Evolutionary conservation across 2,329 filamentous ascomycete species (phyloP).

Genomic region (Xylariaceae sp.): DNA sequence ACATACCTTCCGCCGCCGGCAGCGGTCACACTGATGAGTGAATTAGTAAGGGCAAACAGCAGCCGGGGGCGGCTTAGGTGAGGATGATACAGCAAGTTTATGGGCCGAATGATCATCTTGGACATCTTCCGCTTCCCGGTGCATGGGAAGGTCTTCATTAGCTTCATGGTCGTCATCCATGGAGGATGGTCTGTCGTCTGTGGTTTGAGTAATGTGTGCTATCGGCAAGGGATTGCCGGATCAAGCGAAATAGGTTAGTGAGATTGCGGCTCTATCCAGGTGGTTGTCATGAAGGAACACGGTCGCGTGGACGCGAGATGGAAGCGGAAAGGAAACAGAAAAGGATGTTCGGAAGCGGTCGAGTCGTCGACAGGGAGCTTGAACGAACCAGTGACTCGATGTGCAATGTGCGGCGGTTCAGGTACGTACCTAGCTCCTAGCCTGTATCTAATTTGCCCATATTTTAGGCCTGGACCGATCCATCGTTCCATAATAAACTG

Average conservation of each 20-base stretch:
- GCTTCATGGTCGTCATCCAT: not conserved
- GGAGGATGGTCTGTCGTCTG: not conserved
- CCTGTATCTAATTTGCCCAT: no score
- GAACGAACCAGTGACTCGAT: no score
- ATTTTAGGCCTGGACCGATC: no score
- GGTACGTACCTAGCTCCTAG: no score
- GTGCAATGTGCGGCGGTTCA: not conserved
- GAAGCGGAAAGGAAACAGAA: not conserved
- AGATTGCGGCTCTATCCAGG: not conserved
- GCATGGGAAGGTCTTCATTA: not conserved
- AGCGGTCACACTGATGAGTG: not conserved
- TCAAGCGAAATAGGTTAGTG: not conserved
- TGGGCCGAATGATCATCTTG: not conserved
- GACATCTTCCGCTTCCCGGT: not conserved
- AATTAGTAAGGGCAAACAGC: not conserved
- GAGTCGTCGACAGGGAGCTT: not conserved
- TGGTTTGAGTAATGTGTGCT: no score
- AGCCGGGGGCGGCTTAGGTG: not conserved
- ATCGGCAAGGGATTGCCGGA: not conserved
- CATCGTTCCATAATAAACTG: no score
- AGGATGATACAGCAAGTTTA: not conserved
- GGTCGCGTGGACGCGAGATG: not conserved
- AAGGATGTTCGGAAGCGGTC: not conserved
- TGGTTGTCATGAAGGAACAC: not conserved
- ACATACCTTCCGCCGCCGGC: conserved; percentile 5